Conservation (phyloP, 257 asterid species). For the Henckelia pumila region DNA sequence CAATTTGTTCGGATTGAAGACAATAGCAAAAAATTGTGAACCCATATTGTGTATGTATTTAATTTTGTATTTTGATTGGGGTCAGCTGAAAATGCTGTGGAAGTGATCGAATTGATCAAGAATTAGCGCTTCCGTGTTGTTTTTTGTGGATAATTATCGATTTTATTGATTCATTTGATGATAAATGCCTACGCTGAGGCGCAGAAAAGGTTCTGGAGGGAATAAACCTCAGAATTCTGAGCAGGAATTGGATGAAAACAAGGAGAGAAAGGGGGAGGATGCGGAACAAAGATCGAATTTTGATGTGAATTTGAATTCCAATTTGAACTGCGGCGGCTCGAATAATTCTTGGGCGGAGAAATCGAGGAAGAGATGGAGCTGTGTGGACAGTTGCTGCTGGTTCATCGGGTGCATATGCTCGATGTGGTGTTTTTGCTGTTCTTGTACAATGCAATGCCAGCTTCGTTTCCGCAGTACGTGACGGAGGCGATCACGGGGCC, state of each 20-base stretch:
- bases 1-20: background rate
- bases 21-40: background rate
- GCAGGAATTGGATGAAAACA: slow-evolving; percentile 22
- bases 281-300: slow-evolving; percentile 23
- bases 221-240: slow-evolving; percentile 27
- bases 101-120: background rate
- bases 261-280: slow-evolving; percentile 24
- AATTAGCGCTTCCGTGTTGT: slow-evolving; percentile 2
- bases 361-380: slow-evolving; percentile 44
- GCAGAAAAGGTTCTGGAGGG: slow-evolving; percentile 36
- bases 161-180: background rate
- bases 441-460: slow-evolving; percentile 65
- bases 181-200: slow-evolving; percentile 33
- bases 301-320: slow-evolving; percentile 27
- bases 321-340: slow-evolving; percentile 19
- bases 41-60: background rate
- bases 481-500: slow-evolving; percentile 86
- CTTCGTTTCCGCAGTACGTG: slow-evolving; percentile 80
- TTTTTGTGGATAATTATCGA: slow-evolving; percentile 22
- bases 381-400: slow-evolving; percentile 85
- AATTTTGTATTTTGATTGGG: background rate
- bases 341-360: slow-evolving; percentile 19
- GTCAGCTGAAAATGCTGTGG: background rate
- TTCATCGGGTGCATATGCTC: slow-evolving; percentile 73
- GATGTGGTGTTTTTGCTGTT: slow-evolving; percentile 75